Percentiles rank a stretch among this genome's conserved stretches.
phyloP scores from a whole-genome alignment of 2,329 filamentous ascomycete genomes.

The Ceratocystis huliohia region DNA sequence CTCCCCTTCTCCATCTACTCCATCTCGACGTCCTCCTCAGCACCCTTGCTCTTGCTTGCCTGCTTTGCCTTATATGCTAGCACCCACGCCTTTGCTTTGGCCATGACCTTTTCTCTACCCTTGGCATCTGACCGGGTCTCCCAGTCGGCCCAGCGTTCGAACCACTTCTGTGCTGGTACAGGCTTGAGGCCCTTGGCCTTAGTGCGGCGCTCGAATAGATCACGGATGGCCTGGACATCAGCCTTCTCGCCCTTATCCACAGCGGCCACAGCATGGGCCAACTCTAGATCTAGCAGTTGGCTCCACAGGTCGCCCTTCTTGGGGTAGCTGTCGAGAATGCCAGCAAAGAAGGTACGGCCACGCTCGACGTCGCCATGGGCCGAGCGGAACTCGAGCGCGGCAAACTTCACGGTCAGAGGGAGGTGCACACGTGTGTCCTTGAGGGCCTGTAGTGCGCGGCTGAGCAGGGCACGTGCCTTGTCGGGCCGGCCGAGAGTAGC shows the following conservation, averaged over 20 bases:
- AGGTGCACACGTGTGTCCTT: slow-evolving; percentile 46
- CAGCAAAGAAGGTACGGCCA: slow-evolving; percentile 88
- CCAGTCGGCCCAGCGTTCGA: slow-evolving; percentile 83
- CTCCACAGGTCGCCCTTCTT: slow-evolving; percentile 91
- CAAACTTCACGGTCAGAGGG: slow-evolving; percentile 74
- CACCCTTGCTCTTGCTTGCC: slow-evolving; percentile 26
- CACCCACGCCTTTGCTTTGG: slow-evolving; percentile 47
- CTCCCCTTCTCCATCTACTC: slow-evolving; percentile 14
- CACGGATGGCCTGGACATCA: slow-evolving; percentile 50
- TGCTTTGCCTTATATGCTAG: slow-evolving; percentile 38
- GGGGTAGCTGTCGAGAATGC: slow-evolving; percentile 67
- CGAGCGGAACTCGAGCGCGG: slow-evolving; percentile 80
- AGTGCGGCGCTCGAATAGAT: slow-evolving; percentile 70
- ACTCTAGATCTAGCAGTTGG: slow-evolving; percentile 77
- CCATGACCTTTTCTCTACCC: slow-evolving; percentile 55
- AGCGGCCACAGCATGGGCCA: slow-evolving; percentile 45
- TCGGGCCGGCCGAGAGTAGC: slow-evolving; percentile 56
- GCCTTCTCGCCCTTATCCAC: slow-evolving; percentile 40
- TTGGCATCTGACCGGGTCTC: slow-evolving; percentile 63
- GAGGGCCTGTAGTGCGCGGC: slow-evolving; percentile 74
- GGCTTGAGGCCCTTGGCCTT: slow-evolving; percentile 61
- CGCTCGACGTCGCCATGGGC: slow-evolving; percentile 73
- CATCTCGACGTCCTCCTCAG: slow-evolving; percentile 4
- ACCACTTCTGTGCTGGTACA: slow-evolving; percentile 73
- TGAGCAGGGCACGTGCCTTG: slow-evolving; percentile 64